These are phyloP conservation scores for Mycosphaerella sp. DNA, from an alignment of 2,329 filamentous ascomycete species.

Conservation along the genomic window DNA sequence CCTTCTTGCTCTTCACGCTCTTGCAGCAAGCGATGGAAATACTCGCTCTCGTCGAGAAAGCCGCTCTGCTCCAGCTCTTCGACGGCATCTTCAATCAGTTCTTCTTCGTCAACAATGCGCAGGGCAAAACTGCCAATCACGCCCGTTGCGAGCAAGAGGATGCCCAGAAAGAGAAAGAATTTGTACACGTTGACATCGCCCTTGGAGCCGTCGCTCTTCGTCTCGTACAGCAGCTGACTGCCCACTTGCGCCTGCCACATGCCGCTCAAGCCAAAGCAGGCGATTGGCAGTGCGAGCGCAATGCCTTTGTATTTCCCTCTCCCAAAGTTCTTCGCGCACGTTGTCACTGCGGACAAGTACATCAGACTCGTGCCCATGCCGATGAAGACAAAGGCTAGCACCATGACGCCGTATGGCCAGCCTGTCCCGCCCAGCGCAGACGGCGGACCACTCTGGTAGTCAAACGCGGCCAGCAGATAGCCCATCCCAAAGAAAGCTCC, in stretches of 20 bases:
- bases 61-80: constrained; percentile 89
- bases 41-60: constrained; percentile 66
- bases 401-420: constrained; percentile 76
- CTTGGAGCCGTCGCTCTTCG: constrained; percentile 52
- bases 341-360: constrained; percentile 87
- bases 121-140: constrained; percentile 67
- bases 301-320: constrained; percentile 80
- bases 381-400: constrained; percentile 74
- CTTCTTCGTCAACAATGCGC: constrained; percentile 73
- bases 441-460: constrained; percentile 60
- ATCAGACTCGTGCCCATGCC: constrained; percentile 80
- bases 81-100: constrained; percentile 82
- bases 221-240: constrained; percentile 69
- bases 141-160: constrained; percentile 65
- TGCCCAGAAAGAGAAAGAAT: constrained; percentile 80
- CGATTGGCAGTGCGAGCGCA: constrained; percentile 83
- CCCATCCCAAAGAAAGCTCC: constrained; percentile 70
- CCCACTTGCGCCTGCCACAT: constrained; percentile 94
- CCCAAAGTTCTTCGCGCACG: constrained; percentile 97
- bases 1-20: constrained; percentile 39
- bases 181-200: constrained; percentile 67
- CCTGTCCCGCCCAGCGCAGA: constrained; percentile 47
- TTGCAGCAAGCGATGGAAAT: constrained; percentile 54
- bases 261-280: constrained; percentile 84
- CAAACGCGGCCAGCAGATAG: constrained; percentile 74